These are phyloP conservation scores for Didymella arachidicola DNA, from an alignment of 2,329 filamentous ascomycete genomes.

Conservation along the genomic window DNA sequence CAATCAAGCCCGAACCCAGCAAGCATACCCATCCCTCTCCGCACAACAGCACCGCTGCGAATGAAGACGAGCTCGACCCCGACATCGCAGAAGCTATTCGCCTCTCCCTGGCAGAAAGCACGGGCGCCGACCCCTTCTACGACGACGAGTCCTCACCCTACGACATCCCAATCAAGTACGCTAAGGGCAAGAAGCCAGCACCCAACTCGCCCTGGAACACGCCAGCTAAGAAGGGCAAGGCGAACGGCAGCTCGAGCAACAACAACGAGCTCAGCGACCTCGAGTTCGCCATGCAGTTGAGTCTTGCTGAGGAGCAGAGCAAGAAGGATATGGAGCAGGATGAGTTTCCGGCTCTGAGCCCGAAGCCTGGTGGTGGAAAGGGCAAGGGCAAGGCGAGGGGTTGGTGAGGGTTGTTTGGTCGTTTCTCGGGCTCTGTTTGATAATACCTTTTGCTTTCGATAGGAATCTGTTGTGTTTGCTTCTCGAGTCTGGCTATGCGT, in stretches of 20 bases:
- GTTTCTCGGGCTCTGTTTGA: slow-evolving; percentile 1
- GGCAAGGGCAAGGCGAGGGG: slow-evolving; percentile 43
- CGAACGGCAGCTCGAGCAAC: slow-evolving; percentile 48
- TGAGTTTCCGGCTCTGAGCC: slow-evolving; percentile 41
- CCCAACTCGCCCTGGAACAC: slow-evolving; percentile 31
- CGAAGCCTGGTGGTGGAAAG: slow-evolving; percentile 30
- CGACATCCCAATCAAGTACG: slow-evolving; percentile 58
- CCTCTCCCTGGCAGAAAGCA: slow-evolving; percentile 53
- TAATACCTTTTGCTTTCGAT: slow-evolving; percentile 3
- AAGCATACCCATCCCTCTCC: slow-evolving; percentile 37
- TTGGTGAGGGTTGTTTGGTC: slow-evolving; percentile 17
- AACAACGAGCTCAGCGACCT: slow-evolving; percentile 62
- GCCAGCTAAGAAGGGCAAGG: slow-evolving; percentile 38
- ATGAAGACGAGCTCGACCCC: slow-evolving; percentile 61
- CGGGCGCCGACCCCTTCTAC: slow-evolving; percentile 13
- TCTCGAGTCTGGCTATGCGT: neutral
- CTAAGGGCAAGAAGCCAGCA: slow-evolving; percentile 48
- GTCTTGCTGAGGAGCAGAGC: slow-evolving; percentile 66
- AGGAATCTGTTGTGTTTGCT: neutral
- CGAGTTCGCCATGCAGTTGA: slow-evolving; percentile 68
- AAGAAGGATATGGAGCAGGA: slow-evolving; percentile 45
- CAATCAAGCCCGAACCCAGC: slow-evolving; percentile 36
- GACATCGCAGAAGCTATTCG: slow-evolving; percentile 71
- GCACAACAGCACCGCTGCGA: slow-evolving; percentile 26
- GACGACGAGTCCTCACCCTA: slow-evolving; percentile 35